phyloP scores from a whole-genome alignment of 2,329 filamentous ascomycete species.

The Penicillium frequentans region DNA sequence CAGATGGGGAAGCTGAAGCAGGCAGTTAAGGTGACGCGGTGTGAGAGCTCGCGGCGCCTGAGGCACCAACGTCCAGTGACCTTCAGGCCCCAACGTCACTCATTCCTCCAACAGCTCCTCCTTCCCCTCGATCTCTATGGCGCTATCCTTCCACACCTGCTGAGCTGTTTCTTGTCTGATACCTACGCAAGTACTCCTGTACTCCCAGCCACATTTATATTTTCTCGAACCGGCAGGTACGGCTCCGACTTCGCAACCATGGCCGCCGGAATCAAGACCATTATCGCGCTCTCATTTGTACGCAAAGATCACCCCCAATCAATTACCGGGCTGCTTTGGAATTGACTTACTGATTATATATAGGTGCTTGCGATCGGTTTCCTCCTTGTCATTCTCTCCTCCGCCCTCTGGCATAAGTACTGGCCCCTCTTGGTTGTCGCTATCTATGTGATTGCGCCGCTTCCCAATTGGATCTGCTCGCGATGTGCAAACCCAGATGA shows the following conservation, averaged over 20 bases:
- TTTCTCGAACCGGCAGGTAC: constrained; percentile 20
- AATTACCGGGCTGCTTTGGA: background rate
- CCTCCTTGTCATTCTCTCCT: constrained; percentile 96
- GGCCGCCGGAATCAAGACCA: constrained; percentile 94
- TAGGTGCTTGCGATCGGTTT: constrained; percentile 95
- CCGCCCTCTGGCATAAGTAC: constrained; percentile 92
- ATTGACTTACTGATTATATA: background rate
- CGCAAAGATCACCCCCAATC: constrained; percentile 25
- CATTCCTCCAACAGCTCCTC: constrained; percentile 16
- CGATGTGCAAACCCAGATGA: constrained; percentile 91
- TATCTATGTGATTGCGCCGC: constrained; percentile 88
- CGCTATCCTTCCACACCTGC: constrained; percentile 7
- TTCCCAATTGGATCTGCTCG: constrained; percentile 95
- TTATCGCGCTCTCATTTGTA: constrained; percentile 97
- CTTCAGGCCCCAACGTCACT: constrained; percentile 34
- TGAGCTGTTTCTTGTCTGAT: constrained; percentile 3
- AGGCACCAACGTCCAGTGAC: constrained; percentile 27
- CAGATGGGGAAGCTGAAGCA: constrained; percentile 27
- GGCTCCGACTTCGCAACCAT: constrained; percentile 37
- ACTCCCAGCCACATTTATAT: constrained; percentile 4
- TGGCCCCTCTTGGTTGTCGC: constrained; percentile 92
- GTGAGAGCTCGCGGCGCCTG: constrained; percentile 28
- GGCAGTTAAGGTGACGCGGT: constrained; percentile 39
- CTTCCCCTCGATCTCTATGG: constrained; percentile 17
- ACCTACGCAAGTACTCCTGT: background rate